These are phyloP conservation scores for Auricularia cornea DNA, from an alignment of 768 basidiomycete species.

Conservation along the genomic window DNA sequence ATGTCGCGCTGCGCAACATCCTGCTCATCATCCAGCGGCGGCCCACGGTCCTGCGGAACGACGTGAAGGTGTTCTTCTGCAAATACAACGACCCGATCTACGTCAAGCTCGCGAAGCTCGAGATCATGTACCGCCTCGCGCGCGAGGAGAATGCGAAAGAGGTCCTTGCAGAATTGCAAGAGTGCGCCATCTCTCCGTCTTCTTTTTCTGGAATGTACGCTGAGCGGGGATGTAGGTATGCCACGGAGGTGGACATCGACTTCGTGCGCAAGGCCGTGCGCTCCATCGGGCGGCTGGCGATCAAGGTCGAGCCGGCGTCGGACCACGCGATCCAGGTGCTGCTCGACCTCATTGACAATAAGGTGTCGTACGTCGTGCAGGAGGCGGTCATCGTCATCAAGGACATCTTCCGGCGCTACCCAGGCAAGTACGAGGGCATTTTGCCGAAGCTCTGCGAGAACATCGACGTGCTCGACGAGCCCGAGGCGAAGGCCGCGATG, in stretches of 20 bases:
- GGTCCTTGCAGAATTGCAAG: conserved; percentile 89
- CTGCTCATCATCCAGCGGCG: conserved; percentile 94
- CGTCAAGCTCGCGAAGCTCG: conserved; percentile 94
- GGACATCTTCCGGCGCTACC: conserved; percentile 95
- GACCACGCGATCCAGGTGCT: conserved; percentile 86
- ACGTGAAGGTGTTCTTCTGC: conserved; percentile 99
- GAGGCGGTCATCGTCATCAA: conserved; percentile 97
- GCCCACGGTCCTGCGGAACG: conserved; percentile 86
- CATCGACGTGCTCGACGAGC: conserved; percentile 85
- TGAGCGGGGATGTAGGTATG: conserved; percentile 52
- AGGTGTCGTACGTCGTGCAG: conserved; percentile 94
- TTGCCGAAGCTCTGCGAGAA: conserved; percentile 91
- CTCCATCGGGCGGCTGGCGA: conserved; percentile 94
- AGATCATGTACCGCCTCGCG: conserved; percentile 97
- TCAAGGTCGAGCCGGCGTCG: conserved; percentile 86
- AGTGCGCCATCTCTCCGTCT: conserved; percentile 41
- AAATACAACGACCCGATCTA: conserved; percentile 99
- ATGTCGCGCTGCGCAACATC: conserved; percentile 94
- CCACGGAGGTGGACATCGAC: conserved; percentile 96
- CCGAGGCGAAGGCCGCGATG: conserved; percentile 95
- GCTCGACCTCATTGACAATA: conserved; percentile 80
- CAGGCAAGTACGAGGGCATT: conserved; percentile 92
- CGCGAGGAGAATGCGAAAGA: conserved; percentile 90
- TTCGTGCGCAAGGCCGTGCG: conserved; percentile 97
- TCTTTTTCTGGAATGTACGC: background rate